A percentile compares a stretch with the other conserved stretches of the same genome.
Conservation (phyloP, 345 rosid genomes). For the Dipteronia sinensis region DNA sequence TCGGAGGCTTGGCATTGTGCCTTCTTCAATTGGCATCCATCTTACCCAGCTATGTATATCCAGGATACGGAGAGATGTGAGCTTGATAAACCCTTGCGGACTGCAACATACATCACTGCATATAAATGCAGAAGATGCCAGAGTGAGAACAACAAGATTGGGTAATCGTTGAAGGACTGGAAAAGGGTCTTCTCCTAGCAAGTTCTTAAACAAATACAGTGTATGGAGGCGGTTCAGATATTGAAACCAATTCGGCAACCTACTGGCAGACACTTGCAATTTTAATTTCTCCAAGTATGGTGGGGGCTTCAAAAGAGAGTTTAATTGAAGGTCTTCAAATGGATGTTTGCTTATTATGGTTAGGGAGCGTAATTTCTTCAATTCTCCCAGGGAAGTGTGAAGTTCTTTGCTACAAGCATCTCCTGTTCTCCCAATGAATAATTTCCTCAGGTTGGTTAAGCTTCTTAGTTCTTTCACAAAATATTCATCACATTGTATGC, state of each 20-base stretch:
- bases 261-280: not conserved
- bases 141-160: not conserved
- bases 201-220: not conserved
- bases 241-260: not conserved
- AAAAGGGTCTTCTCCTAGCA: not conserved
- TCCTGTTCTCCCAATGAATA: not conserved
- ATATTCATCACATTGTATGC: not conserved
- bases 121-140: not conserved
- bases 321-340: not conserved
- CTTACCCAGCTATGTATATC: not conserved
- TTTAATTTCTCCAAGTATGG: not conserved
- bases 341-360: not conserved
- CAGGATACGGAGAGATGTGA: not conserved
- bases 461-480: not conserved
- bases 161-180: not conserved
- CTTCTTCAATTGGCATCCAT: not conserved
- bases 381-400: not conserved
- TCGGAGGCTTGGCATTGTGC: not conserved
- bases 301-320: not conserved
- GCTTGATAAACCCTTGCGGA: not conserved
- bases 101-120: not conserved
- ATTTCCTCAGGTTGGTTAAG: slow-evolving; percentile 8
- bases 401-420: not conserved
- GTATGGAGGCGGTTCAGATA: not conserved
- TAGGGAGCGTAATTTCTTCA: not conserved